A percentile compares a stretch with the other conserved stretches of the same genome.
These are phyloP conservation scores for Kitagawia praeruptora DNA, from an alignment of 129 eudicot genomes.

Conservation along the genomic window DNA sequence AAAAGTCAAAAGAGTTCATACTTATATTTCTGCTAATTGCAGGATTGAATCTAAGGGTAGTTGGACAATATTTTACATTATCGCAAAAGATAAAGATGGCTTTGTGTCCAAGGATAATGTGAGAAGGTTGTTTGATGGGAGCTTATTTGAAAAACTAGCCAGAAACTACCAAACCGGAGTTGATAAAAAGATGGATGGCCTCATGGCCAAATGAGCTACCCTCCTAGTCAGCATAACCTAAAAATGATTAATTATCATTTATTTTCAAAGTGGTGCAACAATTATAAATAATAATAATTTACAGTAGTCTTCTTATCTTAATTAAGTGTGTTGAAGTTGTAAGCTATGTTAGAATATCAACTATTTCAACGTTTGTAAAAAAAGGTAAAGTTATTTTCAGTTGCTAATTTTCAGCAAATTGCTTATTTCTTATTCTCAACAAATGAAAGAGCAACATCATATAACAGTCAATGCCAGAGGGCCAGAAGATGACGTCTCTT, in stretches of 20 bases:
- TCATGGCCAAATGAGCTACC: background rate
- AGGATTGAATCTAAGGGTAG: slow-evolving; percentile 36
- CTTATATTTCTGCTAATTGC: slow-evolving; percentile 1
- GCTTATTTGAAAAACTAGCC: slow-evolving; percentile 42
- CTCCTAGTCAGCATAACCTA: background rate
- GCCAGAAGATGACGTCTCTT: background rate
- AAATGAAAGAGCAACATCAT: background rate
- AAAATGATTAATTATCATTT: background rate
- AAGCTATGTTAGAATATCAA: background rate
- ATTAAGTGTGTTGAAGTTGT: background rate
- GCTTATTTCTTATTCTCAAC: background rate
- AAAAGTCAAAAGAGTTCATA: background rate
- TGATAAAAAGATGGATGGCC: background rate
- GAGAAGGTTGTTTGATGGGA: slow-evolving; percentile 38
- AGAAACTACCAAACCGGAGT: slow-evolving; percentile 6
- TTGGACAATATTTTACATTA: slow-evolving; percentile 30
- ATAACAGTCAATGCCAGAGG: background rate
- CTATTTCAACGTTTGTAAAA: background rate
- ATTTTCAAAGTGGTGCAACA: background rate
- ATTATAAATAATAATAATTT: no score
- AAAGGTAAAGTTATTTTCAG: background rate
- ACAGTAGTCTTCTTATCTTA: background rate
- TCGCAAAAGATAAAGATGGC: slow-evolving; percentile 43
- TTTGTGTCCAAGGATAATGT: slow-evolving; percentile 35
- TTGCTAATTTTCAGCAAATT: no score